phyloP scores from a whole-genome alignment of 352 stramenopile species.

The Plasmopara muralis region DNA sequence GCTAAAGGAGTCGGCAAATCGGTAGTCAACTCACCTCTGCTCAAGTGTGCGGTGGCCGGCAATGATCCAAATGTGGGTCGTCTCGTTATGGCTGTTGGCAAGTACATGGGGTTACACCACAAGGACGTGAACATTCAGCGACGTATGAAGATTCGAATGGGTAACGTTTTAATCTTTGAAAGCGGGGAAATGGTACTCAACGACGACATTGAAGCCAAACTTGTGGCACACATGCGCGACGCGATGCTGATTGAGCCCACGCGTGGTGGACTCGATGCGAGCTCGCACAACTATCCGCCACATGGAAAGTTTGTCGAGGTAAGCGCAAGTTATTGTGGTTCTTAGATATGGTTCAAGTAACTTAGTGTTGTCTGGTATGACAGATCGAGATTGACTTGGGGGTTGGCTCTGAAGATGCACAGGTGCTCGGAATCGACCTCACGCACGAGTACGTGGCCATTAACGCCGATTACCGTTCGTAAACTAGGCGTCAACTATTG shows the following conservation, averaged over 20 bases:
- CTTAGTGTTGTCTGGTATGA: conserved; percentile 1
- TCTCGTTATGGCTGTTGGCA: conserved; percentile 93
- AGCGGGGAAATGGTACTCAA: conserved; percentile 92
- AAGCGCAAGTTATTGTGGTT: conserved; percentile 2
- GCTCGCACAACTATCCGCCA: conserved; percentile 87
- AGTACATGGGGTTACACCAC: conserved; percentile 94
- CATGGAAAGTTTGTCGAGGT: conserved; percentile 95
- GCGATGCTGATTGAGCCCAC: conserved; percentile 86
- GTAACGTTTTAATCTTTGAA: conserved; percentile 91
- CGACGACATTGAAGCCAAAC: conserved; percentile 87
- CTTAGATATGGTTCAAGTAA: not conserved
- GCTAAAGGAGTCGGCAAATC: conserved; percentile 87
- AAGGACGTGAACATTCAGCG: conserved; percentile 71
- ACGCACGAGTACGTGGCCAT: conserved; percentile 98
- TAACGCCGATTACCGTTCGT: conserved; percentile 98
- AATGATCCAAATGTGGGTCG: conserved; percentile 98
- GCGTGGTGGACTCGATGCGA: conserved; percentile 65
- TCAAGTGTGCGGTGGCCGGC: conserved; percentile 97
- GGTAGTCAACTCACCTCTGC: conserved; percentile 93
- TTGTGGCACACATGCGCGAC: conserved; percentile 93
- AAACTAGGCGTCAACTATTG: conserved; percentile 19
- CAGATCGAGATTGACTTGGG: conserved; percentile 92
- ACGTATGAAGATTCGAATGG: conserved; percentile 82
- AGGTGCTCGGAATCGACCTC: conserved; percentile 95
- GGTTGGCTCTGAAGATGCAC: conserved; percentile 69